Evolutionary conservation across 75 land plant species (phyloP), one percentile per base, ranked within the genome.

Genomic region (Sequoia sempervirens): DNA sequence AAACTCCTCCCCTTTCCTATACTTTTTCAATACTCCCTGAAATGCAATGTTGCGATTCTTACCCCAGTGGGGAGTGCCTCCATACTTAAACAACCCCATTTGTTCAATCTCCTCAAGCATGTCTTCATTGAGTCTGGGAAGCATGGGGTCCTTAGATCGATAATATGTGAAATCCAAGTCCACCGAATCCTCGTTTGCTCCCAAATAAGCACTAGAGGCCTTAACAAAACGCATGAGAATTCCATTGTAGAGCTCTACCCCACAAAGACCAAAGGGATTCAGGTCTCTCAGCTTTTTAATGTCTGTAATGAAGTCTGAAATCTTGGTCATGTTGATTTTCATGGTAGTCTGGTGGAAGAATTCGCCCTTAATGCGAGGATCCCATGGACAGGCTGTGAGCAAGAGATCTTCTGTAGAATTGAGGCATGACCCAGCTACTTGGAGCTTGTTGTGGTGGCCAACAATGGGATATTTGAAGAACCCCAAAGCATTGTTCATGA

Each of bases 101-200:
- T 96, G 98, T 83, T 96, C 98, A 0, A 96, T 66, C 86, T 96
- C 98, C 58, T 96, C 94, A 11, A 89, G 61, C 40, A 96, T 85
- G 80, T 94, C 98, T 72, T 94, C 89, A 36, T 87, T 75, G 0
- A 96, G 88, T 61, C 96, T 82, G 0, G 98, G 93, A 1, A 54
- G 79, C 78, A 78, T 56, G 1, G 91, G 90, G 81, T 90, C 90
- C n/a, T 85, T 75, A 69, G 92, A 83, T 79, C 96, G 83, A 69
- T 91, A 92, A 83, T 92, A 94, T 1, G 92, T 87, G 50, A 96
- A 76, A 83, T 96, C 98, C 30, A 94, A 73, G 56, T 87, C 92
- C n/a, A 96, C 36, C 0, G 87, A 75, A 47, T 94, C 94, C 68
- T 89, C 89, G 23, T 90, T 87, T 34, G 89, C 87, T 1, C 91